Percentiles rank a stretch among this genome's conserved stretches.
phyloP scores from a whole-genome alignment of 2,329 filamentous ascomycete species.

The Davidsoniella eucalypti region DNA sequence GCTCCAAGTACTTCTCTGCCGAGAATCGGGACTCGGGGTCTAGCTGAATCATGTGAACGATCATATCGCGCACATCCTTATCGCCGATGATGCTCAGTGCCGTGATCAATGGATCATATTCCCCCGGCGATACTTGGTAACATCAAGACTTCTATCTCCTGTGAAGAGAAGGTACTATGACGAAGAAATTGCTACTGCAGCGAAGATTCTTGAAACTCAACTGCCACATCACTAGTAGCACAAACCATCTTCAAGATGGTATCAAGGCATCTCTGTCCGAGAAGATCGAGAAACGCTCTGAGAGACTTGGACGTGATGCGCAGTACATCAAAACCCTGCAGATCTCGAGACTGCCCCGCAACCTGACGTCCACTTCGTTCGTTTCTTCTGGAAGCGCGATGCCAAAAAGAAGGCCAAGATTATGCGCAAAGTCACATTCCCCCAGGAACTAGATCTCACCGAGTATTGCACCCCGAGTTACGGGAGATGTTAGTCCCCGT shows the following conservation, averaged over 20 bases:
- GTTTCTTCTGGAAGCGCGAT: conserved; percentile 94
- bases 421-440: conserved; percentile 96
- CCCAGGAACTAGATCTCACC: conserved; percentile 76
- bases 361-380: conserved; percentile 91
- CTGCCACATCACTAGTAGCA: conserved; percentile 79
- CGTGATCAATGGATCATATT: conserved; percentile 74
- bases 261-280: conserved; percentile 69
- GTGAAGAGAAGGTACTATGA: conserved; percentile 65
- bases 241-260: conserved; percentile 82
- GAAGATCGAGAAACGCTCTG: conserved; percentile 79
- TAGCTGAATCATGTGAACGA: conserved; percentile 89
- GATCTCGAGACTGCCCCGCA: conserved; percentile 81
- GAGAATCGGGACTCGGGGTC: conserved; percentile 85
- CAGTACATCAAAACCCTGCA: conserved; percentile 81
- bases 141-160: conserved; percentile 64
- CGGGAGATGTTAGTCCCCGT: conserved; percentile 71
- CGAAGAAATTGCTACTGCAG: conserved; percentile 53
- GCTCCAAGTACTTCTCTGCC: conserved; percentile 82
- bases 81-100: conserved; percentile 79
- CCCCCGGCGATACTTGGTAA: conserved; percentile 83
- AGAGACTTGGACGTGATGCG: conserved; percentile 59
- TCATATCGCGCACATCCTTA: conserved; percentile 69
- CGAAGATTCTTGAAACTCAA: conserved; percentile 85
- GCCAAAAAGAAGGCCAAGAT: conserved; percentile 99
- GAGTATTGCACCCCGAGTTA: conserved; percentile 89